Base-by-base conservation (phyloP, 495 filamentous ascomycete genomes). In the Aspergillus avenaceus region DNA sequence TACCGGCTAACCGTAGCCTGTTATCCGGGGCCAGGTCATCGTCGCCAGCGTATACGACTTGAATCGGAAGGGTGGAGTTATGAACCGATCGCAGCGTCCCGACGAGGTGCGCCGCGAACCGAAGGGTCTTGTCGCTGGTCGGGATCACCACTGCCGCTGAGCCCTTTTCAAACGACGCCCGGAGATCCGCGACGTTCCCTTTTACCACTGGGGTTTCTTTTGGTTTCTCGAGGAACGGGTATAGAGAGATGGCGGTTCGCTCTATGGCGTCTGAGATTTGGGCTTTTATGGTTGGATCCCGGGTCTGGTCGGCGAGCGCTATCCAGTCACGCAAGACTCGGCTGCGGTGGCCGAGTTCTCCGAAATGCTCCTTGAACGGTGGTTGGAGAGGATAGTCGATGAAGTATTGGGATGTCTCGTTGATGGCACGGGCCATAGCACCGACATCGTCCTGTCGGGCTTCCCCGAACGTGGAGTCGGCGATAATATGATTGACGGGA, bases 21-120 rank as follows among this genome's bases (percentile, higher is more conserved):
- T 14, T 40, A 2, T 25, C 6, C 5, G 41, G 13, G 0, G 24
- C 2, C 3, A 52, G 49, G 18, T 52, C 49, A 16, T 14, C 4
- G 29, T 52, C 49, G 2, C 49, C 49, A 1, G 49, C 49, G 26
- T 52, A 52, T 31, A 45, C 41, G 25, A 52, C 29, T 11, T 52
- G 41, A 29, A 52, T 52, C 16, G 49, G 49, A 2, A 52, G 42
- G 9, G 41, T 45, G 14, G 49, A 52, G 21, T 38, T 29, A 4
- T 45, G 41, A 12, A 52, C 49, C 2, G 16, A 28, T 7, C 49
- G 49, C 1, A 52, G 23, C 1, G 41, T n/a, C 2, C 41, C 49
- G 31, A 52, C 40, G n/a, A 52, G 41, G 25, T 45, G 49, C 0
- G 41, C 32, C 7, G 42, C 49, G 34, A 38, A 52, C 4, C 49